Percentiles rank a stretch among this genome's conserved stretches.
These are phyloP conservation scores for Ophiostoma montium DNA, from an alignment of 2,329 filamentous ascomycete genomes.

Conservation along the genomic window DNA sequence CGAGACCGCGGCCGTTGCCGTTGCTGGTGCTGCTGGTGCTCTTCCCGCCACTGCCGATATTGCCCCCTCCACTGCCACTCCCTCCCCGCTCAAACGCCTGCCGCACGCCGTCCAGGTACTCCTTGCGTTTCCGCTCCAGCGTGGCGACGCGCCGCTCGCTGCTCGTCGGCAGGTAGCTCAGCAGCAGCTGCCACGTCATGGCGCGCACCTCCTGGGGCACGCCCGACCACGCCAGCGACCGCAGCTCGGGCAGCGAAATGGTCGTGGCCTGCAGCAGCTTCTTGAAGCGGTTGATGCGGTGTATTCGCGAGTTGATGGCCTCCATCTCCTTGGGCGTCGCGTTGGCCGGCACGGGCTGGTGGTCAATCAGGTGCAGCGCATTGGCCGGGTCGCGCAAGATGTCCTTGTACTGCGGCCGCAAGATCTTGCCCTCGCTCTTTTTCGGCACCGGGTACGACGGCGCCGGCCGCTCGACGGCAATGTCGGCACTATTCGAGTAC, in stretches of 20 bases:
- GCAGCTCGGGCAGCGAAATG: constrained; percentile 70
- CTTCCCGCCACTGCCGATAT: not conserved
- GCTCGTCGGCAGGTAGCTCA: constrained; percentile 93
- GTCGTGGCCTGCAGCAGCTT: constrained; percentile 83
- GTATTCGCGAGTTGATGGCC: constrained; percentile 72
- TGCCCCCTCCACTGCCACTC: constrained; percentile 10
- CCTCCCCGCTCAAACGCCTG: constrained; percentile 54
- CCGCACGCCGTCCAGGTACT: constrained; percentile 84
- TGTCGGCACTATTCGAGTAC: constrained; percentile 79
- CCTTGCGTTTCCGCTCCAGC: constrained; percentile 85
- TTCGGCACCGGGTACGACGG: constrained; percentile 77
- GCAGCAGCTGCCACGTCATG: constrained; percentile 95
- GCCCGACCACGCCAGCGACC: constrained; percentile 83
- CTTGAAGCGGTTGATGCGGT: constrained; percentile 97
- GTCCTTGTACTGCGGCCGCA: constrained; percentile 95
- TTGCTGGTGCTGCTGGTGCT: constrained; percentile 6
- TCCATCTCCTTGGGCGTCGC: constrained; percentile 75
- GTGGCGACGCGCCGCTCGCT: constrained; percentile 83
- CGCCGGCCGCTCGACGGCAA: constrained; percentile 75
- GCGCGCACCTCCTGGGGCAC: constrained; percentile 89
- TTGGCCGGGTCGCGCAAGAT: constrained; percentile 84
- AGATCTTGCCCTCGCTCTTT: constrained; percentile 85
- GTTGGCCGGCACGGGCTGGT: constrained; percentile 58
- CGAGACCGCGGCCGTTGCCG: constrained; percentile 35
- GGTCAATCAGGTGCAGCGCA: constrained; percentile 83